Evolutionary conservation across 192 early-diverging fungal species (phyloP), one percentile per base, ranked within the genome.

Genomic region (Rhizoclosmatium globosum): DNA sequence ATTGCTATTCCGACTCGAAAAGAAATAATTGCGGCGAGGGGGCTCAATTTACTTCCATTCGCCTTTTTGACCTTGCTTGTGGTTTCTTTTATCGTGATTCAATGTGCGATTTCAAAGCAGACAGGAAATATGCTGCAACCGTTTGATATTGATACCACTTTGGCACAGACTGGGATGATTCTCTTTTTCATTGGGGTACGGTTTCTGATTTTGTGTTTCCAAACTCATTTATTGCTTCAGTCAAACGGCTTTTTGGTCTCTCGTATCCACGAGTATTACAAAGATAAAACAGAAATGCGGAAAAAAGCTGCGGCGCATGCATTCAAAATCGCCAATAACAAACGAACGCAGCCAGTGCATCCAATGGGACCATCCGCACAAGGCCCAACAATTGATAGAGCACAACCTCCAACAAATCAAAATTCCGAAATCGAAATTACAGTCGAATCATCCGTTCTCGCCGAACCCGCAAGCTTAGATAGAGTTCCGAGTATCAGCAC

Each of bases 161-260:
- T 76, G 47, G 79, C 72, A 3, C 79, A 80, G 46, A 76, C 44
- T 21, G 76, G 81, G 11, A n/a, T 82, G 44, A 78, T 82, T 53
- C 39, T 74, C 23, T 82, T 77, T 50, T 82, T 82, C 61, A 58
- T 82, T 44, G 62, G 58, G 47, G 66, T 77, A n/a, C 1, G 61
- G 11, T 31, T 31, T 31, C 31, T 15, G 11, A 17, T 17, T 70
- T 47, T 71, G 13, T 53, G 44, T 23, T 50, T 15, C 7, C 44
- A 21, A 53, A 42, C 19, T 2, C 15, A 11, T 41, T 1, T 64
- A 7, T 44, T 60, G 21, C 62, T 21, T 45, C 73, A 74, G 74
- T 76, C 62, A 31, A 76, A 76, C 43, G 71, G 74, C 1, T 81
- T 69, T 58, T 43, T 82, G 48, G 64, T 82, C 17, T 17, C 60